Base-by-base conservation (phyloP, 176 grass and related monocot genomes). In the Aegilops longissima region DNA sequence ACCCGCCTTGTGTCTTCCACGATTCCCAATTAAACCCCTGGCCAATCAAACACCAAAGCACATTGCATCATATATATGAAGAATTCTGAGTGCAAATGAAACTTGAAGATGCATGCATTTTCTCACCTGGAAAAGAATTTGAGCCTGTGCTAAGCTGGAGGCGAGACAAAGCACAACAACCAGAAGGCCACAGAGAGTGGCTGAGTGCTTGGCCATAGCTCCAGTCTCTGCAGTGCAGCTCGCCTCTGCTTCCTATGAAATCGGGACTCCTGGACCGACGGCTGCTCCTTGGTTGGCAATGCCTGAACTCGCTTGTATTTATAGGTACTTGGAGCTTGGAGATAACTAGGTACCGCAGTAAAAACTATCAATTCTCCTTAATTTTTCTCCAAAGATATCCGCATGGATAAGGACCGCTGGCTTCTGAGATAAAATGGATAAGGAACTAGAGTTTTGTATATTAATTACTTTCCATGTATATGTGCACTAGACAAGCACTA, bases 41-140 rank as follows among this genome's bases (percentile, higher is more conserved):
- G 44, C 6, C 71, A 21, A 21, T 3, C 4, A 29, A 44, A 74
- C 24, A 20, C 4, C 18, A 39, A 71, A 40, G 9, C 69, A 71
- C 39, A 42, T 42, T 42, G 10, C 40, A 42, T 42, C 40, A 42
- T 42, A 42, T 44, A 42, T 42, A 42, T 44, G 40, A 47, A 47
- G 4, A 4, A 13, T 47, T 51, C 3, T 5, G 4, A 16, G 47
- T 5, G 47, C 13, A 51, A 17, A 51, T 51, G 47, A 2, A 49
- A 49, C 45, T 49, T 49, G 47, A 49, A 14, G 12, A 13, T 3
- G 42, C 11, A 13, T 11, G 42, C 56, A 21, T 59, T 59, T 18
- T 14, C 47, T 79, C n/a, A 79, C 77, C 77, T 79, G 77, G 34
- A 79, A 79, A 9, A 79, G 77, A 40, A 79, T 6, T 63, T 79